Percentiles rank a stretch among this genome's conserved stretches.
phyloP scores from a whole-genome alignment of 495 filamentous ascomycete genomes.

The Lentithecium fluviatile region DNA sequence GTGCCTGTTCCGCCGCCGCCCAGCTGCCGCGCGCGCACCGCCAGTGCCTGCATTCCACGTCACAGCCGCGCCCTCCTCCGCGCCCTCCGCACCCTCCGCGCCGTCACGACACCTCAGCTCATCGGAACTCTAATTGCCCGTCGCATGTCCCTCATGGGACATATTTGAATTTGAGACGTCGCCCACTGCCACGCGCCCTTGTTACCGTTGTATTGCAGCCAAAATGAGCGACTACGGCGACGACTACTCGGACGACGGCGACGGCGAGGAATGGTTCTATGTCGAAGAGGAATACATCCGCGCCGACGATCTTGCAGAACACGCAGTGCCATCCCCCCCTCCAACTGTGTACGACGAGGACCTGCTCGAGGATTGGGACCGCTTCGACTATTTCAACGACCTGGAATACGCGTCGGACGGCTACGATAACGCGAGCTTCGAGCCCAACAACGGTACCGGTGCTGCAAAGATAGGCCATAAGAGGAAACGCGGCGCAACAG shows the following conservation, averaged over 20 bases:
- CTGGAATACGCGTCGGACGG: constrained; percentile 42
- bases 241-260: constrained; percentile 33
- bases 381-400: constrained; percentile 41
- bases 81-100: not conserved
- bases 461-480: constrained; percentile 23
- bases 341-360: constrained; percentile 31
- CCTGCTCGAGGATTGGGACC: constrained; percentile 29
- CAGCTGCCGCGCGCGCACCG: not conserved
- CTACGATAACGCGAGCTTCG: constrained; percentile 38
- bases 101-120: not conserved
- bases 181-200: not conserved
- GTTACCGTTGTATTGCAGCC: not conserved
- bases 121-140: not conserved
- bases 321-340: constrained; percentile 42
- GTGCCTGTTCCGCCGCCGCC: not conserved
- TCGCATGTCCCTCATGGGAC: not conserved
- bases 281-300: constrained; percentile 42
- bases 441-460: not conserved
- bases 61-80: not conserved
- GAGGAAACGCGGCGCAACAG: constrained; percentile 27
- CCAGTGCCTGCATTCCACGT: constrained; percentile 1
- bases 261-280: constrained; percentile 41
- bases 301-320: constrained; percentile 45
- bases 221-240: constrained; percentile 37
- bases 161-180: not conserved